Conservation (phyloP, 306 rosid species). For the Prunus fruticosa region DNA sequence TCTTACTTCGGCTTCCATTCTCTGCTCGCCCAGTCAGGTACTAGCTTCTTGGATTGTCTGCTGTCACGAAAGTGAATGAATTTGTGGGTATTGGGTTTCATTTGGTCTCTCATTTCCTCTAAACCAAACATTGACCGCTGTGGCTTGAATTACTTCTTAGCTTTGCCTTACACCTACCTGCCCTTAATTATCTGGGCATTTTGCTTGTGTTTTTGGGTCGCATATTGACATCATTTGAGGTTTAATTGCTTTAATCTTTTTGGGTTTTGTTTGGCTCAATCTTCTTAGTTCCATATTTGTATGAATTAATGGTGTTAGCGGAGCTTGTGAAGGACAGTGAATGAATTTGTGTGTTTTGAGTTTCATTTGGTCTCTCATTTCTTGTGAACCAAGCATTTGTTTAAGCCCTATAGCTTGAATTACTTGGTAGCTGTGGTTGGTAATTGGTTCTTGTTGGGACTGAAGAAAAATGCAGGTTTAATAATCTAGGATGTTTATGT, state of each 20-base stretch:
- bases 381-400: no score
- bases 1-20: slow-evolving; percentile 43
- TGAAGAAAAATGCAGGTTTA: background rate
- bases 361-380: background rate
- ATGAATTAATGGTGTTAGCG: background rate
- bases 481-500: background rate
- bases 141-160: background rate
- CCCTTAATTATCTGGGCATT: no score
- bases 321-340: no score
- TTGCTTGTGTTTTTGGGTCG: background rate
- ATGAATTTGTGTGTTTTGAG: no score
- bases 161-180: no score
- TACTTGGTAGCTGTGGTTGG: background rate
- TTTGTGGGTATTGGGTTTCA: background rate
- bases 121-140: background rate
- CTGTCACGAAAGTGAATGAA: background rate
- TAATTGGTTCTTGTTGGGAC: background rate
- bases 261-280: background rate
- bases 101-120: background rate
- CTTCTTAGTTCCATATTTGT: background rate
- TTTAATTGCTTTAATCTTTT: background rate
- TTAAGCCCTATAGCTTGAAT: background rate
- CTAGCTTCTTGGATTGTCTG: background rate
- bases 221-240: background rate
- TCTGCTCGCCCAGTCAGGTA: slow-evolving; percentile 60